Evolutionary conservation across 768 basidiomycete genomes (phyloP).

Genomic region (Kwoniella dendrophila): DNA sequence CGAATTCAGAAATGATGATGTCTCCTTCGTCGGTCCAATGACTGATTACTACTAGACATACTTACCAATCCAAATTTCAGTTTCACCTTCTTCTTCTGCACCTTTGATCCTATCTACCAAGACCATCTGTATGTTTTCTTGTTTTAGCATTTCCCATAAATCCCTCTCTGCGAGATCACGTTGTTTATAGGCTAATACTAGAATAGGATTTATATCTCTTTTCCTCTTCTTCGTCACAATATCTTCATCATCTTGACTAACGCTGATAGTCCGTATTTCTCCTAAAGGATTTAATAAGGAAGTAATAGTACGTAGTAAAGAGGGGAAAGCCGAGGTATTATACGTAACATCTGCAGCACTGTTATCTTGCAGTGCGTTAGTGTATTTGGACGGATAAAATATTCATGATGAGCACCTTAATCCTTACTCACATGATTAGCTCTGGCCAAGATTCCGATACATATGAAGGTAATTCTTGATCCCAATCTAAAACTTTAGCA

Average conservation of each 20-base stretch:
- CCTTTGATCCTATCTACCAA: conserved; percentile 65
- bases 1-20: no score
- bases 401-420: no score
- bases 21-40: conserved; percentile 14
- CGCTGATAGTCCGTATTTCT: no score
- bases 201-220: conserved; percentile 58
- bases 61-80: conserved; percentile 52
- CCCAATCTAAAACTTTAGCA: conserved; percentile 72
- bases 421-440: conserved; percentile 73
- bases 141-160: conserved; percentile 68
- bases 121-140: conserved; percentile 64
- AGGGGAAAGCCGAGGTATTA: conserved; percentile 81
- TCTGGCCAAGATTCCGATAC: conserved; percentile 56
- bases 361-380: no score
- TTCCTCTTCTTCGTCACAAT: no score
- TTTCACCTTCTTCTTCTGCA: conserved; percentile 63
- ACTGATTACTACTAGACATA: no score
- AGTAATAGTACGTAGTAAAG: conserved; percentile 70
- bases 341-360: conserved; percentile 94
- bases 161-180: conserved; percentile 74
- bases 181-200: conserved; percentile 84
- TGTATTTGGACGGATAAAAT: no score
- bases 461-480: conserved; percentile 63
- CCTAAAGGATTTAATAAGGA: conserved; percentile 58
- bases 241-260: no score